Evolutionary conservation across 257 asterid species (phyloP).

Genomic region (Solanum virginianum): DNA sequence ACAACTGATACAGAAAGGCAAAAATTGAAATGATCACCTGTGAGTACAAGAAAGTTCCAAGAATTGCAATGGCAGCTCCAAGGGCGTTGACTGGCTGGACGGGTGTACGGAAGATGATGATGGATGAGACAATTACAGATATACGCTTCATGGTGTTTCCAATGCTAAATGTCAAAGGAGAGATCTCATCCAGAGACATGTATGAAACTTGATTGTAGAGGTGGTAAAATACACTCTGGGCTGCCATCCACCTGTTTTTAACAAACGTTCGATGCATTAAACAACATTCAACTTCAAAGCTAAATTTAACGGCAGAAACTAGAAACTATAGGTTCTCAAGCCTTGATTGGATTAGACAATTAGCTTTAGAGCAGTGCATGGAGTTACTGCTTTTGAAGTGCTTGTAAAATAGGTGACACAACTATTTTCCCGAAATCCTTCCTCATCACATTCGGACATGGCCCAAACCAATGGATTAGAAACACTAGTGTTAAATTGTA

Average conservation of each 20-base stretch:
- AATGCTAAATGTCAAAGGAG: constrained; percentile 89
- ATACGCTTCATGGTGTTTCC: constrained; percentile 98
- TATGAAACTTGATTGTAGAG: constrained; percentile 94
- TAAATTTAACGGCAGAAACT: not conserved
- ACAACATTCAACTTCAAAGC: constrained; percentile 2
- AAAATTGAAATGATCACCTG: constrained; percentile 45
- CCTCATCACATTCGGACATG: not conserved
- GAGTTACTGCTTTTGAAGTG: not conserved
- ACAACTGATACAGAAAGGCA: not conserved
- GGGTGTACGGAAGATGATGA: constrained; percentile 87
- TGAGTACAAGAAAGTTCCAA: constrained; percentile 94
- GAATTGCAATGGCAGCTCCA: constrained; percentile 92
- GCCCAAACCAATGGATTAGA: not conserved
- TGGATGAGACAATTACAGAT: constrained; percentile 86
- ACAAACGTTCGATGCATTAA: constrained; percentile 15
- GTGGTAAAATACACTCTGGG: constrained; percentile 90
- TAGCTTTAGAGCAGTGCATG: not conserved
- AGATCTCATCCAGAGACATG: constrained; percentile 94
- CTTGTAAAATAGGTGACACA: not conserved
- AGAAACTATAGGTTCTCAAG: not conserved
- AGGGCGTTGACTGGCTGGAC: constrained; percentile 88
- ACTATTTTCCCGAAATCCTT: not conserved
- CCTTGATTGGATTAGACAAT: not conserved
- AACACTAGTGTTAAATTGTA: not conserved
- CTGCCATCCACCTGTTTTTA: constrained; percentile 78